Evolutionary conservation across 805 yeast genomes (phyloP).

Genomic region (Cyberlindnera japonica): DNA sequence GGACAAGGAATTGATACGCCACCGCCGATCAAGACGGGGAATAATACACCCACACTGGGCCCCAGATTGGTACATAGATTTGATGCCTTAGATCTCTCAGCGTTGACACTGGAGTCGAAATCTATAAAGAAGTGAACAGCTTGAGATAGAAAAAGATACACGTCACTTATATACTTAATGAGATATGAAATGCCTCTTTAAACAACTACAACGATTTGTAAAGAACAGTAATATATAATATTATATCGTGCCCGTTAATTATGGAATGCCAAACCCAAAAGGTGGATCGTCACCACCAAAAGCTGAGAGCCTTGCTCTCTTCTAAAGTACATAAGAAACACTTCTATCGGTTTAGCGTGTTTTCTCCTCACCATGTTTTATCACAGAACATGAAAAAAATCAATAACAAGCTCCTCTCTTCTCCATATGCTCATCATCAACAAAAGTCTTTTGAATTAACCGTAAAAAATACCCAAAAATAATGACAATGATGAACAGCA

Average conservation of each 20-base stretch:
- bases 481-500: constrained; percentile 3
- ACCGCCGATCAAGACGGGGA: constrained; percentile 10
- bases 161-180: no score
- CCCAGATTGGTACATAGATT: constrained; percentile 13
- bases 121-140: no score
- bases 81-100: constrained; percentile 10
- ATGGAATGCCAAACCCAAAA: constrained; percentile 12
- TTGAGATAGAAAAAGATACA: no score
- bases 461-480: constrained; percentile 6
- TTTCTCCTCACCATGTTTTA: constrained; percentile 14
- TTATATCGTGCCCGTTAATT: constrained; percentile 10
- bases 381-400: constrained; percentile 3
- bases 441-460: constrained; percentile 3
- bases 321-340: constrained; percentile 11
- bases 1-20: constrained; percentile 29
- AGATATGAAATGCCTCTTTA: no score
- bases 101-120: neutral
- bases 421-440: constrained; percentile 6
- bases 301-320: constrained; percentile 1
- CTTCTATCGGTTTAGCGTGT: constrained; percentile 14
- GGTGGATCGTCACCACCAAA: constrained; percentile 2
- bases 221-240: no score
- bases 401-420: constrained; percentile 4
- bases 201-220: no score
- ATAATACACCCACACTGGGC: constrained; percentile 19